phyloP scores from a whole-genome alignment of 1,139 yeast species.

The Kodamaea anthophila region DNA sequence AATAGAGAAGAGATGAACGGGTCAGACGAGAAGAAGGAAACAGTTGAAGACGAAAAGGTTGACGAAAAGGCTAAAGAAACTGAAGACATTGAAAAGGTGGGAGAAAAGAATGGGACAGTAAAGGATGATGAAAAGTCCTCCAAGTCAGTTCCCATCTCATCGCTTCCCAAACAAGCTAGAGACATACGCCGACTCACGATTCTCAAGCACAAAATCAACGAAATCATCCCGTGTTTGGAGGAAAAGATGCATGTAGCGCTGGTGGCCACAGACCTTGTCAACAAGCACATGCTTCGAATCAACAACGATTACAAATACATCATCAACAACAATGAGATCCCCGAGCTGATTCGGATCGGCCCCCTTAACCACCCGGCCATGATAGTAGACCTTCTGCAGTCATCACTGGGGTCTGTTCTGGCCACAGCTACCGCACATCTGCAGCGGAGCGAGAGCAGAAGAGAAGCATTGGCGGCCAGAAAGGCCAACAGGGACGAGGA shows the following conservation, averaged over 20 bases:
- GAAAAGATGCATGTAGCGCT: constrained; percentile 98
- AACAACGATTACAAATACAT: constrained; percentile 74
- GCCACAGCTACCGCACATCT: constrained; percentile 50
- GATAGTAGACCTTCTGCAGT: constrained; percentile 44
- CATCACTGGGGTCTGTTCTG: constrained; percentile 17
- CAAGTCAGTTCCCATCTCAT: not conserved
- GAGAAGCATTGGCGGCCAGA: constrained; percentile 90
- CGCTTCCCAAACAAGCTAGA: constrained; percentile 5
- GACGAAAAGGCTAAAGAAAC: constrained; percentile 20
- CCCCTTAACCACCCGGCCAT: constrained; percentile 89
- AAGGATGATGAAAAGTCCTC: not conserved
- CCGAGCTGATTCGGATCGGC: constrained; percentile 62
- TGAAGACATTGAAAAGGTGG: constrained; percentile 1
- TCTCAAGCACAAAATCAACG: constrained; percentile 51
- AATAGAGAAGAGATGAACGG: constrained; percentile 1
- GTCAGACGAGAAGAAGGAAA: constrained; percentile 7
- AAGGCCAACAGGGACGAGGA: constrained; percentile 47
- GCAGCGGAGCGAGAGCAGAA: constrained; percentile 72
- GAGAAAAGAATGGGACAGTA: constrained; percentile 19
- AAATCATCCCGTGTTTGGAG: constrained; percentile 86
- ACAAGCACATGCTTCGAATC: constrained; percentile 63
- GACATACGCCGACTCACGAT: constrained; percentile 18
- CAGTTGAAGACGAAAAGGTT: constrained; percentile 5
- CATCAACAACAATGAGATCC: constrained; percentile 66
- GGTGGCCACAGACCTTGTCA: constrained; percentile 75